These are phyloP conservation scores for Cyberlindnera saturnus DNA, from an alignment of 805 yeast genomes.

Conservation along the genomic window DNA sequence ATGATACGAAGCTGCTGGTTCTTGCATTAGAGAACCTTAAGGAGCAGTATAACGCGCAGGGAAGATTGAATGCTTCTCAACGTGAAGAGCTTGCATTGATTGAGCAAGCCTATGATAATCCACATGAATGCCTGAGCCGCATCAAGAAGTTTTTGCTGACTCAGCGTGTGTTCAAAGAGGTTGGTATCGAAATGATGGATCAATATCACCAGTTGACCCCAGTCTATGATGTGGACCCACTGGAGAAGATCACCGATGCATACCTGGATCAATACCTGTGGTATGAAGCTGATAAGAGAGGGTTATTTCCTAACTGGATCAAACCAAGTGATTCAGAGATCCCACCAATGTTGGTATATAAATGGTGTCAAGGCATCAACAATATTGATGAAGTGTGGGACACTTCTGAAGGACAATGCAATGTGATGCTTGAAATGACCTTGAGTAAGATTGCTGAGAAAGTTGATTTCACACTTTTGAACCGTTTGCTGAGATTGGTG, in stretches of 20 bases:
- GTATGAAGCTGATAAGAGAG: slow-evolving; percentile 89
- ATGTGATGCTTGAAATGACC: slow-evolving; percentile 78
- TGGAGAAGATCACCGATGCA: slow-evolving; percentile 95
- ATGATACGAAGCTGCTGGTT: slow-evolving; percentile 85
- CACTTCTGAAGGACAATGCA: slow-evolving; percentile 62
- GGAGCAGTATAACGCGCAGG: slow-evolving; percentile 68
- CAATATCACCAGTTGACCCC: slow-evolving; percentile 80
- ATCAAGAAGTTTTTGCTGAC: slow-evolving; percentile 78
- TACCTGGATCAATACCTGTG: slow-evolving; percentile 92
- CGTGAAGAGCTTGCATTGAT: slow-evolving; percentile 89
- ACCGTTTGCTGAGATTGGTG: slow-evolving; percentile 71
- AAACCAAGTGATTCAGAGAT: slow-evolving; percentile 93
- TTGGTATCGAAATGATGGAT: slow-evolving; percentile 84
- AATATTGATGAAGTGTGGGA: slow-evolving; percentile 79
- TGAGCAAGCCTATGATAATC: slow-evolving; percentile 95
- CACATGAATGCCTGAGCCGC: slow-evolving; percentile 85
- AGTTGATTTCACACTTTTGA: slow-evolving; percentile 80
- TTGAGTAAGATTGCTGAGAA: slow-evolving; percentile 73
- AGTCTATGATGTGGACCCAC: slow-evolving; percentile 81
- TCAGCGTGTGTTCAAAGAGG: slow-evolving; percentile 89
- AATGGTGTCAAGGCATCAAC: slow-evolving; percentile 91
- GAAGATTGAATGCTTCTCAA: slow-evolving; percentile 77
- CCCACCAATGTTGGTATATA: slow-evolving; percentile 85
- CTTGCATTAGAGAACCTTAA: slow-evolving; percentile 86
- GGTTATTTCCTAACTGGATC: slow-evolving; percentile 91